Conservation (phyloP, 805 yeast species). For the Candida ovalis region DNA sequence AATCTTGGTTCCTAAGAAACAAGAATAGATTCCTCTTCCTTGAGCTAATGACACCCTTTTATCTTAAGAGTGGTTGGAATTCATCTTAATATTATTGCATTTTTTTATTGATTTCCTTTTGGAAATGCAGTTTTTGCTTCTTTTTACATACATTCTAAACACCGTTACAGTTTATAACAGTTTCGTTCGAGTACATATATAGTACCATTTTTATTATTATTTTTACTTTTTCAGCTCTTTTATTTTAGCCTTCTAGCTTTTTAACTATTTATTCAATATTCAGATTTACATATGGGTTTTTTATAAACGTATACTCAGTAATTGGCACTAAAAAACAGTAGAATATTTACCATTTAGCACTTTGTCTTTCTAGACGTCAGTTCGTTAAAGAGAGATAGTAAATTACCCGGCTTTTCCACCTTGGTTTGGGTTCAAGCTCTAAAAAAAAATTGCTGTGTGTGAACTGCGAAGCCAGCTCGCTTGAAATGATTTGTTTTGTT, state of each 20-base stretch:
- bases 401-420: not conserved
- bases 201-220: not conserved
- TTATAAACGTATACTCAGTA: not conserved
- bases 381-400: not conserved
- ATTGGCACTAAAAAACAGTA: not conserved
- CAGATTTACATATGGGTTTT: not conserved
- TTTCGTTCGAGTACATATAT: not conserved
- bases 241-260: not conserved
- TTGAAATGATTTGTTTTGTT: not conserved
- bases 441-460: not conserved
- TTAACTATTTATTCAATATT: not conserved
- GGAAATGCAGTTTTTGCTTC: no score
- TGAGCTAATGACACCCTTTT: not conserved
- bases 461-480: no score
- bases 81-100: not conserved
- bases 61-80: no score
- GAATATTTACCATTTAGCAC: not conserved
- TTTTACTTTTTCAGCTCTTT: not conserved
- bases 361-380: not conserved
- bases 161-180: no score
- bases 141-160: no score
- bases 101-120: no score
- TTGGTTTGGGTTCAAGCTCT: not conserved
- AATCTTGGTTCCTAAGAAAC: slow-evolving; percentile 25
- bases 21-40: not conserved